These are phyloP conservation scores for Candida pseudocylindracea DNA, from an alignment of 1,139 yeast genomes.

Conservation along the genomic window DNA sequence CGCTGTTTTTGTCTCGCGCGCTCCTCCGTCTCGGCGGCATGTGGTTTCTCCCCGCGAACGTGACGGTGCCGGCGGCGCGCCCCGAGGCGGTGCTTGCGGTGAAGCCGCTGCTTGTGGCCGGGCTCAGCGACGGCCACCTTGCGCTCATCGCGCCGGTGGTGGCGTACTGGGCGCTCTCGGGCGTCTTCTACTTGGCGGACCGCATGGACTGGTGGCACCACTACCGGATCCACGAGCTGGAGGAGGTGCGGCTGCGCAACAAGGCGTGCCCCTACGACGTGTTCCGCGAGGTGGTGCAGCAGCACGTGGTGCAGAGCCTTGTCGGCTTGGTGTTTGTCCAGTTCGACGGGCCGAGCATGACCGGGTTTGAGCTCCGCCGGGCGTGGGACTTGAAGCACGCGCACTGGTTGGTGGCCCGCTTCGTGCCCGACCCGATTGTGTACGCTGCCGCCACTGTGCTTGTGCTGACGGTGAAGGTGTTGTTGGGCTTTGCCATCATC, in stretches of 20 bases:
- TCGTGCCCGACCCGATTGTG: slow-evolving; percentile 20
- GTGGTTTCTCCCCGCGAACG: too few relatives aligned
- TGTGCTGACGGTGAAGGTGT: slow-evolving; percentile 29
- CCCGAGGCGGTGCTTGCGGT: too few relatives aligned
- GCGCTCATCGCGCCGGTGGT: slow-evolving; percentile 57
- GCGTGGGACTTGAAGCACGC: slow-evolving; percentile 37
- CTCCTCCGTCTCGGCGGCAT: too few relatives aligned
- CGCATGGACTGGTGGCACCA: slow-evolving; percentile 50
- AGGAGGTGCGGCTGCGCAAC: slow-evolving; percentile 56
- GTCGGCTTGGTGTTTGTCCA: slow-evolving; percentile 34
- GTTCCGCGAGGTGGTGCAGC: slow-evolving; percentile 57
- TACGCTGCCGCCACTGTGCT: slow-evolving; percentile 36
- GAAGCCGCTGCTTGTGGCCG: slow-evolving; percentile 22
- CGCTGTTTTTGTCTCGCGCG: too few relatives aligned
- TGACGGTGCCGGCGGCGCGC: too few relatives aligned
- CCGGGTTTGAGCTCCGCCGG: slow-evolving; percentile 50
- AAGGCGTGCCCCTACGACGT: slow-evolving; percentile 53
- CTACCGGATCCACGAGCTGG: slow-evolving; percentile 81
- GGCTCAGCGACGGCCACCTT: slow-evolving; percentile 50
- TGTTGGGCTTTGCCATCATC: slow-evolving; percentile 45
- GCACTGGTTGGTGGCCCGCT: slow-evolving; percentile 12
- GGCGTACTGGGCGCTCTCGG: slow-evolving; percentile 66
- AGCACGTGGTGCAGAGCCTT: slow-evolving; percentile 62
- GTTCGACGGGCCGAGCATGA: slow-evolving; percentile 39
- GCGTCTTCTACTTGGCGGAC: slow-evolving; percentile 57